These are phyloP conservation scores for Mariannaea elegans DNA, from an alignment of 2,329 filamentous ascomycete genomes.

Conservation along the genomic window DNA sequence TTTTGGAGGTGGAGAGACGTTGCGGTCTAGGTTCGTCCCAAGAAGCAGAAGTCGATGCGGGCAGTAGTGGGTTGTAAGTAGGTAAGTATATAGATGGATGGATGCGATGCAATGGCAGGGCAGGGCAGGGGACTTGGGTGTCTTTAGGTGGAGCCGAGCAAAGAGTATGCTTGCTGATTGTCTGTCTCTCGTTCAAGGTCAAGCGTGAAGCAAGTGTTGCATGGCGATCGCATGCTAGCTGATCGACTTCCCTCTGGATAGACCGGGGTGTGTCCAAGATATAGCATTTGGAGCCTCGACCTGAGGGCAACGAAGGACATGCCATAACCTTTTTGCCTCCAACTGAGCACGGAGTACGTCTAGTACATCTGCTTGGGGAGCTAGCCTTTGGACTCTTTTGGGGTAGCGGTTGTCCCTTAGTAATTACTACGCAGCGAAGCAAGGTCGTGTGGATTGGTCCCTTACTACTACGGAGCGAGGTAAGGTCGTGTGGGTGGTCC, in stretches of 20 bases:
- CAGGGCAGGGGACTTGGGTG: conserved; percentile 1
- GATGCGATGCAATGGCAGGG: conserved; percentile 20
- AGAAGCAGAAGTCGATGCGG: conserved; percentile 10
- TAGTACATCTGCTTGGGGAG: too few species aligned
- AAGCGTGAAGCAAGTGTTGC: conserved; percentile 39
- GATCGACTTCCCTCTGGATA: conserved; percentile 33
- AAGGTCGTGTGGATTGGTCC: not conserved
- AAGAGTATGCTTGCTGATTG: conserved; percentile 8
- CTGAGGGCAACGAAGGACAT: conserved; percentile 1
- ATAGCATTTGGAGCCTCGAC: conserved; percentile 24
- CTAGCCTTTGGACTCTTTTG: not conserved
- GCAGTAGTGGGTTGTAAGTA: conserved; percentile 33
- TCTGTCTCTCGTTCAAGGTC: conserved; percentile 16
- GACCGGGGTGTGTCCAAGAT: conserved; percentile 27
- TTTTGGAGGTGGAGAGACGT: conserved; percentile 9
- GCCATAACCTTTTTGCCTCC: not conserved
- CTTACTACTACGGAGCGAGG: too few species aligned
- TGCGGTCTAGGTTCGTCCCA: conserved; percentile 11
- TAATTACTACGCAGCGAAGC: too few species aligned
- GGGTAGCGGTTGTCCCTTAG: not conserved
- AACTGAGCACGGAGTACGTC: too few species aligned
- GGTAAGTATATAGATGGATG: conserved; percentile 29
- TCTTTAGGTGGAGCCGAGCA: conserved; percentile 27
- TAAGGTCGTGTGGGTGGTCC: not conserved
- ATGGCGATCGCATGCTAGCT: conserved; percentile 41